Percentiles rank a stretch among this genome's conserved stretches.
Conservation (phyloP, 129 eudicot genomes). For the Helianthus annuus region DNA sequence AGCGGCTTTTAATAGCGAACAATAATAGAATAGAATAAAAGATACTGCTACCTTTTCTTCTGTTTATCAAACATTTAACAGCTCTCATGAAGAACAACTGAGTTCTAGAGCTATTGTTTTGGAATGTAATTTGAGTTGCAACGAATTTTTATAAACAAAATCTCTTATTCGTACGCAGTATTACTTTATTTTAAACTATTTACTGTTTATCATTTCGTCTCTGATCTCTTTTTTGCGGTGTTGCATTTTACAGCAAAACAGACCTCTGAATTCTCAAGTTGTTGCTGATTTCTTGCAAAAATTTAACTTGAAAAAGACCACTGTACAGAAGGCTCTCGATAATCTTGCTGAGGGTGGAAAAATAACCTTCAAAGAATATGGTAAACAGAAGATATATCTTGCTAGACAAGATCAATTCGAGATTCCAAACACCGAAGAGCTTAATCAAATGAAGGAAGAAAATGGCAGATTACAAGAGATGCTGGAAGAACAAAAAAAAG, state of each 20-base stretch:
- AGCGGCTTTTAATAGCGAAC: no score
- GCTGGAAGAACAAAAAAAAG: constrained; percentile 65
- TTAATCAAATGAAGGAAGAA: constrained; percentile 83
- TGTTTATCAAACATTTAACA: no score
- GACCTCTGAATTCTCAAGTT: constrained; percentile 85
- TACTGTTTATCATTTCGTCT: neutral
- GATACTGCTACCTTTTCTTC: no score
- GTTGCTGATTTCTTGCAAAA: constrained; percentile 93
- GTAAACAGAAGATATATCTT: constrained; percentile 92
- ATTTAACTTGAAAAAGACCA: constrained; percentile 87
- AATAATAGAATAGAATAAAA: no score
- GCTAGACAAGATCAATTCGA: constrained; percentile 95
- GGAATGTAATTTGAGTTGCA: neutral
- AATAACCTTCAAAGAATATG: constrained; percentile 94
- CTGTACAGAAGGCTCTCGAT: constrained; percentile 87
- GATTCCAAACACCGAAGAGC: constrained; percentile 89
- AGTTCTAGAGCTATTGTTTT: constrained; percentile 11
- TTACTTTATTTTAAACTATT: neutral
- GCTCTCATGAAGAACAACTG: constrained; percentile 6
- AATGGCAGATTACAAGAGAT: constrained; percentile 71
- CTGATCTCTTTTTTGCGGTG: constrained; percentile 2
- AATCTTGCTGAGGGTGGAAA: constrained; percentile 79
- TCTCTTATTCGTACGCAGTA: neutral
- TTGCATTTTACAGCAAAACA: constrained; percentile 72
- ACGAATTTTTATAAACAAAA: neutral